Conservation (phyloP, 73 alveolate genomes). For the Tetrahymena borealis region DNA sequence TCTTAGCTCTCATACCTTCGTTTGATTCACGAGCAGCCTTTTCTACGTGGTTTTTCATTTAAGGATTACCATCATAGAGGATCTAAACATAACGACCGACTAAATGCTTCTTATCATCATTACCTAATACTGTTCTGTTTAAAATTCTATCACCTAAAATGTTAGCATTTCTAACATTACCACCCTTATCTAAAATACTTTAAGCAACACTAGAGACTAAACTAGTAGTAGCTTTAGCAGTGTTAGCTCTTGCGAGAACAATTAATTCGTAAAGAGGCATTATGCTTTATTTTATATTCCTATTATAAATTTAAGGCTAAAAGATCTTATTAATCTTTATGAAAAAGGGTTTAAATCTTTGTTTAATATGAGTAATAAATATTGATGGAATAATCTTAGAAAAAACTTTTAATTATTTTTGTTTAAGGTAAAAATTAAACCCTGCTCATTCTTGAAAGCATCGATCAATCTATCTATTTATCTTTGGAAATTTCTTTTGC, state of each 20-base stretch:
- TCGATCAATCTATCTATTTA: no score
- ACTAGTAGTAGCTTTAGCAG: not conserved
- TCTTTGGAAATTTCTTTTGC: no score
- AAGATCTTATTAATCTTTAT: no score
- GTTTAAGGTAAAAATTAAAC: no score
- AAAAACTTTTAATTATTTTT: no score
- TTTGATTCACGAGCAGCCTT: not conserved
- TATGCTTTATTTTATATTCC: not conserved
- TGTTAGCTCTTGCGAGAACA: not conserved
- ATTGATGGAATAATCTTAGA: no score
- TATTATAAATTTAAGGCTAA: not conserved
- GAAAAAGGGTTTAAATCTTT: no score
- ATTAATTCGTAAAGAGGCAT: slow-evolving; percentile 1
- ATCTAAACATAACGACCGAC: not conserved
- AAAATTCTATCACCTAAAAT: not conserved
- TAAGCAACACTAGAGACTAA: not conserved
- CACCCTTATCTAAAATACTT: not conserved
- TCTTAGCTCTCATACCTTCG: not conserved
- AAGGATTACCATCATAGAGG: not conserved
- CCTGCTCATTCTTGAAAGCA: no score
- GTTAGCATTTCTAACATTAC: not conserved
- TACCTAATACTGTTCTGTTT: not conserved
- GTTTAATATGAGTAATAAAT: no score
- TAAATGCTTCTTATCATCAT: not conserved
- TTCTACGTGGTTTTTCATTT: not conserved